A percentile compares a stretch with the other conserved stretches of the same genome.
Conservation (phyloP, 768 basidiomycete species). For the Serendipita vermifera region DNA sequence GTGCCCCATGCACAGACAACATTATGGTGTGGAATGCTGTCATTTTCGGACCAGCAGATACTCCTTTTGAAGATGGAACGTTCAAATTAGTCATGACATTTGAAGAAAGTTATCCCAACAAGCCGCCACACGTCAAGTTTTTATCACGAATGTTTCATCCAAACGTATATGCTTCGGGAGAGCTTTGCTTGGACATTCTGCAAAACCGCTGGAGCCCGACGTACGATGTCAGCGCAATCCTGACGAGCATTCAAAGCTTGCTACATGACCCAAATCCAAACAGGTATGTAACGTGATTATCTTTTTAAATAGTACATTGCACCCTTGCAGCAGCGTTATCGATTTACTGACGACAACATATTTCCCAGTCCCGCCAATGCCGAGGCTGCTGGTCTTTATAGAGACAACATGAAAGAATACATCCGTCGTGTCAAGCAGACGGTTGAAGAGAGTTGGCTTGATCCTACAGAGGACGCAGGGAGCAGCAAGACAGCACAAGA, state of each 20-base stretch:
- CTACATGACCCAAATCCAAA: constrained; percentile 97
- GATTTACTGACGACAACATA: constrained; percentile 1
- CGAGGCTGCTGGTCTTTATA: constrained; percentile 90
- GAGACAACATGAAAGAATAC: constrained; percentile 99
- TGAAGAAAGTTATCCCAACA: constrained; percentile 97
- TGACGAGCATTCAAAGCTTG: constrained; percentile 91
- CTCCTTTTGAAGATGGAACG: constrained; percentile 97
- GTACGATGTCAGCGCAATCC: constrained; percentile 96
- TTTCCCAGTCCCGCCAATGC: constrained; percentile 80
- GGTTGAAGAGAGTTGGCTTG: constrained; percentile 91
- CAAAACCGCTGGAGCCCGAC: constrained; percentile 99
- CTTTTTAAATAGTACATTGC: neutral
- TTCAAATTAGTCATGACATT: constrained; percentile 94
- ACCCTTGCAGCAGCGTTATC: neutral
- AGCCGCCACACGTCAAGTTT: constrained; percentile 95
- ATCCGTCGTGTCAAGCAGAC: constrained; percentile 83
- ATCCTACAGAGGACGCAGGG: constrained; percentile 45
- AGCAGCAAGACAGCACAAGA: neutral
- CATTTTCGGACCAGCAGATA: constrained; percentile 99
- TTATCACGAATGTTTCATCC: constrained; percentile 98
- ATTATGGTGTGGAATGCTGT: constrained; percentile 99
- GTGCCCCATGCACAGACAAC: constrained; percentile 94
- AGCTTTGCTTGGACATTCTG: constrained; percentile 94
- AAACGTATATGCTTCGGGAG: constrained; percentile 96
- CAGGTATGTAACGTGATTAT: constrained; percentile 26